Percentiles rank a stretch among this genome's conserved stretches.
Evolutionary conservation across 106 monocot genomes (phyloP).

Genomic region (Acorus gramineus): DNA sequence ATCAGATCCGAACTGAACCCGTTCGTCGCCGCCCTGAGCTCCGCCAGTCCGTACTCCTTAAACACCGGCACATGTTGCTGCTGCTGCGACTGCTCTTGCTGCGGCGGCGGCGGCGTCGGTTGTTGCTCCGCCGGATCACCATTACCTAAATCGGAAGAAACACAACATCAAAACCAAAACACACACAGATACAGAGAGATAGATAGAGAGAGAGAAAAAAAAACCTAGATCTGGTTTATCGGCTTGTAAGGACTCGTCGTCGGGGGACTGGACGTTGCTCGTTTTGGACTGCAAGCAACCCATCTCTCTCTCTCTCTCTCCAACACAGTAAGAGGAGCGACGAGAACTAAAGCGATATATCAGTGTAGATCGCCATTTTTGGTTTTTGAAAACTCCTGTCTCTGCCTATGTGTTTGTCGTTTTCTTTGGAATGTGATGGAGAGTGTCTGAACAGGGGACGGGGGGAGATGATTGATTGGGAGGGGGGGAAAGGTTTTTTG

Average conservation of each 20-base stretch:
- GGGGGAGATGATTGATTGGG: too few species aligned
- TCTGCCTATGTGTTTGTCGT: too few species aligned
- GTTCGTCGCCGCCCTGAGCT: constrained; percentile 80
- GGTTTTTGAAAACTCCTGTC: too few species aligned
- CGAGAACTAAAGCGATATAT: too few species aligned
- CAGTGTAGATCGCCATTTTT: too few species aligned
- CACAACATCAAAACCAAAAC: background rate
- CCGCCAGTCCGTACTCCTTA: constrained; percentile 70
- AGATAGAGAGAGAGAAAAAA: background rate
- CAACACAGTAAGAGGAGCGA: too few species aligned
- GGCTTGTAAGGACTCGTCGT: constrained; percentile 28
- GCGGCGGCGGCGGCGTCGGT: constrained; percentile 4
- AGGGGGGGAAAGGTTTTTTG: too few species aligned
- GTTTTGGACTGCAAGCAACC: constrained; percentile 90
- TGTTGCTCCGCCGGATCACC: background rate
- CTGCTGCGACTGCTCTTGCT: constrained; percentile 17
- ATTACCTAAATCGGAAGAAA: constrained; percentile 3
- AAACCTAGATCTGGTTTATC: constrained; percentile 47
- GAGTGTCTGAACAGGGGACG: too few species aligned
- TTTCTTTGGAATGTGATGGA: too few species aligned
- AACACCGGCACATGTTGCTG: constrained; percentile 48
- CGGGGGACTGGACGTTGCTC: constrained; percentile 59
- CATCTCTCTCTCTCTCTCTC: constrained; percentile 19
- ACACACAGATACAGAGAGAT: background rate
- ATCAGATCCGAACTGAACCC: constrained; percentile 82